Percentiles rank a stretch among this genome's conserved stretches.
Evolutionary conservation across 2,329 filamentous ascomycete species (phyloP).

Genomic region (Fusarium odoratissimum): DNA sequence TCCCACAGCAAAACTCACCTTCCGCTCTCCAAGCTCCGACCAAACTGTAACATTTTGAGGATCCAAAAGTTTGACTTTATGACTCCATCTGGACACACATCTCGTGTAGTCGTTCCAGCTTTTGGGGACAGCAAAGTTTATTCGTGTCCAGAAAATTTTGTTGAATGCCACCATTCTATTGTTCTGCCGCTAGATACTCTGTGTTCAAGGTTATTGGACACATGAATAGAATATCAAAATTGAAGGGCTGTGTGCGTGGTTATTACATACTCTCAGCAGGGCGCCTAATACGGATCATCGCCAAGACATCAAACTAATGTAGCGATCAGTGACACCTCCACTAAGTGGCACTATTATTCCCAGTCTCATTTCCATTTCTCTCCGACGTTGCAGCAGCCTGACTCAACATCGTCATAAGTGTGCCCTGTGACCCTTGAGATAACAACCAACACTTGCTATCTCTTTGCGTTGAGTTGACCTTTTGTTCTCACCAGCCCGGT

Average conservation of each 20-base stretch:
- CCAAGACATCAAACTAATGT: constrained; percentile 19
- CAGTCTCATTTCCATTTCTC: constrained; percentile 35
- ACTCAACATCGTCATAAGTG: constrained; percentile 9
- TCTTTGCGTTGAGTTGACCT: background rate
- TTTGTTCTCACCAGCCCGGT: constrained; percentile 3
- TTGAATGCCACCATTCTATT: background rate
- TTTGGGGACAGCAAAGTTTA: background rate
- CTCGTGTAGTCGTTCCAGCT: background rate
- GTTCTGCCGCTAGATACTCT: background rate
- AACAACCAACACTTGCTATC: constrained; percentile 12
- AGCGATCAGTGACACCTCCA: constrained; percentile 12
- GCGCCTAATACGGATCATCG: constrained; percentile 19
- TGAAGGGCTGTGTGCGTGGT: background rate
- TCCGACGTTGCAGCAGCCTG: constrained; percentile 19
- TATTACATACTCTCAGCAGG: constrained; percentile 17
- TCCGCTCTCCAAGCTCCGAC: background rate
- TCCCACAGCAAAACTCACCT: constrained; percentile 5
- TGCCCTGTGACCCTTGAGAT: constrained; percentile 11
- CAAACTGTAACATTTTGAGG: background rate
- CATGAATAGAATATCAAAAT: background rate
- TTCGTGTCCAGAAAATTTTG: background rate
- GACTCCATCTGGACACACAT: background rate
- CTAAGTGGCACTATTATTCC: constrained; percentile 27
- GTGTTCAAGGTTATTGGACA: background rate
- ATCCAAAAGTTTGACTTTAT: constrained; percentile 14